Conservation (phyloP, 352 stramenopile species). For the Albugo candida region DNA sequence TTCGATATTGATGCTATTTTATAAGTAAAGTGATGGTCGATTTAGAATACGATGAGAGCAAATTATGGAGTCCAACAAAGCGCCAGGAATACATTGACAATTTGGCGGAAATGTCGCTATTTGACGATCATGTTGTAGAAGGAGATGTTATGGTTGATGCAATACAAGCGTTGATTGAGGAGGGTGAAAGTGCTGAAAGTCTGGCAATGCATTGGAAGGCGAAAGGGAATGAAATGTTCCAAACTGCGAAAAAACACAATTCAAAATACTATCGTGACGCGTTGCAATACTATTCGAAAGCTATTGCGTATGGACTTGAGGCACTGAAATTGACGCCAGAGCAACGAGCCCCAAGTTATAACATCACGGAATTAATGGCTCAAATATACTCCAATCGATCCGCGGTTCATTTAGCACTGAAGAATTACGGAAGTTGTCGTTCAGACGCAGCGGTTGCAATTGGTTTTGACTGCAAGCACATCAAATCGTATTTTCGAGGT, state of each 20-base stretch:
- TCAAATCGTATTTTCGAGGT: constrained; percentile 75
- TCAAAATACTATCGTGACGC: constrained; percentile 51
- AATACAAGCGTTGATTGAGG: constrained; percentile 73
- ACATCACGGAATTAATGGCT: constrained; percentile 51
- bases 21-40: constrained; percentile 33
- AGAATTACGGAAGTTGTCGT: constrained; percentile 71
- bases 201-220: constrained; percentile 78
- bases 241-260: constrained; percentile 47
- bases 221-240: constrained; percentile 75
- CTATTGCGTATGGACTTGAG: constrained; percentile 56
- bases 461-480: constrained; percentile 36
- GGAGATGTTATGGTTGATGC: constrained; percentile 72
- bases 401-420: constrained; percentile 62
- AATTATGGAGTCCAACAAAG: constrained; percentile 54
- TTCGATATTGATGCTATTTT: too few relatives aligned
- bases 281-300: constrained; percentile 64
- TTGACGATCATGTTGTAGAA: constrained; percentile 75
- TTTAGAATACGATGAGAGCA: constrained; percentile 74
- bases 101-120: constrained; percentile 73
- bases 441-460: constrained; percentile 59
- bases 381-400: constrained; percentile 69
- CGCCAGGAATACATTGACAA: constrained; percentile 73
- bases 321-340: constrained; percentile 36
- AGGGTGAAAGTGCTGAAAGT: constrained; percentile 71
- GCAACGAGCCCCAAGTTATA: constrained; percentile 31